phyloP scores from a whole-genome alignment of 129 eudicot genomes.

The Flaveria sonorensis region DNA sequence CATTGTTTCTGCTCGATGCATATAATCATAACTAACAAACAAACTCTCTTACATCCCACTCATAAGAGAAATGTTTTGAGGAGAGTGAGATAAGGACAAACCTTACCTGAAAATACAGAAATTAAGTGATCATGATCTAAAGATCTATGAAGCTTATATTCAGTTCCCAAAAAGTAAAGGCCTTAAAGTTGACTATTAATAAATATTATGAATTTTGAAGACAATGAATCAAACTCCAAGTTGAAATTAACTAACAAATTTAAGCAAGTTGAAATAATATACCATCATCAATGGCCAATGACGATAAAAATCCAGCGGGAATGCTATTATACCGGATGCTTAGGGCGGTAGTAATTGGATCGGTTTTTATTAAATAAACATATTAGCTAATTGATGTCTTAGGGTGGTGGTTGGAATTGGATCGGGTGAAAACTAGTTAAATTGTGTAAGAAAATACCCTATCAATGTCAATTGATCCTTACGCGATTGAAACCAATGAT shows the following conservation, averaged over 20 bases:
- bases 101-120: background rate
- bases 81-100: too few species aligned
- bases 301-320: constrained; percentile 76
- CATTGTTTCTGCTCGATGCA: background rate
- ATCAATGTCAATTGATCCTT: too few species aligned
- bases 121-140: background rate
- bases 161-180: background rate
- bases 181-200: constrained; percentile 24
- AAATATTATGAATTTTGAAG: constrained; percentile 20
- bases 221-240: constrained; percentile 26
- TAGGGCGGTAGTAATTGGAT: too few species aligned
- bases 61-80: too few species aligned
- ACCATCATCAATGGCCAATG: constrained; percentile 31
- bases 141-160: background rate
- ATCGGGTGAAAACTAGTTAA: too few species aligned
- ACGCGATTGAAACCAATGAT: too few species aligned
- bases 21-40: background rate
- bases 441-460: too few species aligned
- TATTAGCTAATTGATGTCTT: too few species aligned
- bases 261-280: constrained; percentile 15
- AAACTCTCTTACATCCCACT: too few species aligned
- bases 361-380: too few species aligned
- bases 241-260: constrained; percentile 25
- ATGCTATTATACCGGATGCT: constrained; percentile 65
- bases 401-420: too few species aligned